These are phyloP conservation scores for Flueggea neowawraea DNA, from an alignment of 441 rosid genomes.

Conservation along the genomic window DNA sequence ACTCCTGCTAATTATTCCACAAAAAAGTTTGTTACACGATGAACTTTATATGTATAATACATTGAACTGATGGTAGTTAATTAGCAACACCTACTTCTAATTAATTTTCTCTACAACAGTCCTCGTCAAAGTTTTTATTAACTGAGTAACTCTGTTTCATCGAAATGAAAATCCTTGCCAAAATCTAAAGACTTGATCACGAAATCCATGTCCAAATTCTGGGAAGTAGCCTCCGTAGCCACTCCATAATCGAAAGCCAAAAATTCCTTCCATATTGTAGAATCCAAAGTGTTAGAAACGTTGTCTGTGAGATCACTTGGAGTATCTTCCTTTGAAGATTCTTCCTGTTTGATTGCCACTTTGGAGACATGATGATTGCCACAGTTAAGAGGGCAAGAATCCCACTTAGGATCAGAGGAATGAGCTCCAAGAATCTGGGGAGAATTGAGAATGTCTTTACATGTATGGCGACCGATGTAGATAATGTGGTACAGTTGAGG, in stretches of 20 bases:
- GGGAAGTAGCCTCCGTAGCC: constrained; percentile 9
- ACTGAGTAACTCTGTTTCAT: background rate
- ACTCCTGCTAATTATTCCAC: no score
- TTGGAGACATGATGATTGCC: no score
- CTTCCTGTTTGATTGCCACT: no score
- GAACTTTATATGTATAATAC: no score
- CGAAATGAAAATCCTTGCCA: constrained; percentile 22
- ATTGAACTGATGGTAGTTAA: no score
- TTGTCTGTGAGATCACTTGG: constrained; percentile 22
- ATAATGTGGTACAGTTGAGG: constrained; percentile 44
- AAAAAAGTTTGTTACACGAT: no score
- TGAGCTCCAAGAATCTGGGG: constrained; percentile 19
- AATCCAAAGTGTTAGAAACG: no score
- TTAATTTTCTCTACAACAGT: no score
- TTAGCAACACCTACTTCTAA: no score
- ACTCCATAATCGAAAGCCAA: constrained; percentile 7
- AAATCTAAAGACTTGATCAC: constrained; percentile 18
- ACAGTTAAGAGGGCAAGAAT: no score
- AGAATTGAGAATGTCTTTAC: constrained; percentile 22
- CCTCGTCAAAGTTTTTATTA: no score
- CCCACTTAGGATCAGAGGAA: no score
- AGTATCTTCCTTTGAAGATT: constrained; percentile 16
- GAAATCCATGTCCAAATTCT: constrained; percentile 18
- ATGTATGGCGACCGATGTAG: constrained; percentile 62
- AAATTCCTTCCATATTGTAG: constrained; percentile 29